phyloP scores from a whole-genome alignment of 768 basidiomycete species.

The Russula vinacea region DNA sequence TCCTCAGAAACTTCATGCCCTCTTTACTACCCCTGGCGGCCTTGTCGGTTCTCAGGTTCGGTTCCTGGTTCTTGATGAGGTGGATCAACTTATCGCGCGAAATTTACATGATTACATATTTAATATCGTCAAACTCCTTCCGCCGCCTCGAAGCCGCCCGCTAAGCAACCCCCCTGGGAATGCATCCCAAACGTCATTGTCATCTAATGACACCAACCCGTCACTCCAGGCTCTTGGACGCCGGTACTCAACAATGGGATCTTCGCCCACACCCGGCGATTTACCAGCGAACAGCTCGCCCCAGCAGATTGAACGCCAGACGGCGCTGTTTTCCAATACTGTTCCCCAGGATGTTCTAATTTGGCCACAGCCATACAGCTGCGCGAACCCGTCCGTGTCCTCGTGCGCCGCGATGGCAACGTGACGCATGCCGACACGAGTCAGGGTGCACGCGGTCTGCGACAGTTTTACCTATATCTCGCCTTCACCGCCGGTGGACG shows the following conservation, averaged over 20 bases:
- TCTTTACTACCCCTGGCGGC: constrained; percentile 79
- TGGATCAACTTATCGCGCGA: constrained; percentile 95
- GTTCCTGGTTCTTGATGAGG: constrained; percentile 94
- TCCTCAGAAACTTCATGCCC: constrained; percentile 90
- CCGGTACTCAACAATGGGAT: constrained; percentile 56
- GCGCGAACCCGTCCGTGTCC: constrained; percentile 94
- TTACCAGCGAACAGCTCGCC: constrained; percentile 38
- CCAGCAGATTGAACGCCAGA: constrained; percentile 70
- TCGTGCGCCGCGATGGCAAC: constrained; percentile 89
- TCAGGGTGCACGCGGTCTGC: constrained; percentile 76
- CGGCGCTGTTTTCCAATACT: constrained; percentile 95
- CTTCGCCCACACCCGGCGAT: constrained; percentile 46
- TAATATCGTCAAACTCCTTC: constrained; percentile 87
- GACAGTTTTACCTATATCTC: constrained; percentile 95
- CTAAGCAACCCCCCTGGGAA: constrained; percentile 46
- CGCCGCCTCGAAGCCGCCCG: constrained; percentile 73
- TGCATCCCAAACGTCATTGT: constrained; percentile 24
- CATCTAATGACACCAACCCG: constrained; percentile 23
- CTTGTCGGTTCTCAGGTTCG: constrained; percentile 81
- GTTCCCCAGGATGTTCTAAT: constrained; percentile 95
- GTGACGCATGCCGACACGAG: constrained; percentile 64
- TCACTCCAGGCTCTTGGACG: constrained; percentile 42
- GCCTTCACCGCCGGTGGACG: constrained; percentile 88
- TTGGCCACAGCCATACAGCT: constrained; percentile 91
- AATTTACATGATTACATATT: constrained; percentile 95